Base-by-base conservation (phyloP, 73 alveolate genomes). In the Paramecium biaurelia region DNA sequence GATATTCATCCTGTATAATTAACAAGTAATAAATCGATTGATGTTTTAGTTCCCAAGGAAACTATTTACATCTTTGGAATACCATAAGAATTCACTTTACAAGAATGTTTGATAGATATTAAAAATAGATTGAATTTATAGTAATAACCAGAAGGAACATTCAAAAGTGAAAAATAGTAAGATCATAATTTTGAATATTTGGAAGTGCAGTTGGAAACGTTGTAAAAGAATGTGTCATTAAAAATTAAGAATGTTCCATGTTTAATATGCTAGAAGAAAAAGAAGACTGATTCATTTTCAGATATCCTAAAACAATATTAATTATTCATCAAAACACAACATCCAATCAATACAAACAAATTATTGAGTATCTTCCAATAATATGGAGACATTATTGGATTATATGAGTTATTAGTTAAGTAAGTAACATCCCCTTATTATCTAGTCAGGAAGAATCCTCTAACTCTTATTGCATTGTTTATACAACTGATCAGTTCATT, bases 181-280 rank as follows among this genome's bases (percentile, higher is more conserved):
- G 90, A 79, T 21, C 56, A 79, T 24, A 41, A 43, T 24, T 79
- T 42, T 23, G 90, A 79, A 38, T 79, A 79, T 45, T 79, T 79
- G 72, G 90, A 79, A 47, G 74, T 79, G 45, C 49, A 79, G 18
- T 32, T 43, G 20, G 90, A 79, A 24, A 47, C 10, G 34, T 20
- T 24, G 26, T 43, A 23, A n/a, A 79, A 45, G 56, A 79, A 79
- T 43, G 10, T 43, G 42, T 11, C 3, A 20, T 11, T 74, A 74
- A 74, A 74, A 74, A 79, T 79, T 24, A 38, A 79, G n/a, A 47
- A 47, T 41, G 90, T 79, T 2, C 90, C 90, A 15, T 79, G 90
- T 79, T 23, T 79, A 14, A 23, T 23, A n/a, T 72, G 70, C 14
- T 34, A 79, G 47, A 79, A 45, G 56, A 26, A 45, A 45, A 79